Evolutionary conservation across 345 rosid species (phyloP), one percentile per base, ranked within the genome.

Genomic region (Eutrema yunnanense): DNA sequence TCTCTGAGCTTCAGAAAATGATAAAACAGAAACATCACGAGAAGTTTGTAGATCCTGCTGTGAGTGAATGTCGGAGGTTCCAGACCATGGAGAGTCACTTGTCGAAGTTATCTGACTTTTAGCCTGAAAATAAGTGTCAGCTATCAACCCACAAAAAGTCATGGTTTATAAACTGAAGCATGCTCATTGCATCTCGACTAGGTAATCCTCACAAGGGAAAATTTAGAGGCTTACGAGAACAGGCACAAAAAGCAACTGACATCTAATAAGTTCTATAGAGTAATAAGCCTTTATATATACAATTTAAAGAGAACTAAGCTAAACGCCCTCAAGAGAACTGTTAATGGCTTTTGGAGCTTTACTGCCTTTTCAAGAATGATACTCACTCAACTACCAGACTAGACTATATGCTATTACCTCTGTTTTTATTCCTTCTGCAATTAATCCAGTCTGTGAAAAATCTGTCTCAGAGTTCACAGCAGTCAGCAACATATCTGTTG

Each of bases 1-100:
- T 64, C 93, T 86, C 73, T 94, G 99, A 71, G 92, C 92, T 81
- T 92, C 99, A 69, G 92, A 64, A 73, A 82, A 51, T 65, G 96
- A 82, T 66, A 89, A 46, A 66, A 78, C 75, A 55, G 96, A 82
- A 74, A 73, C 73, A 72, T 84, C 82, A 63, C 72, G 81, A 49
- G 70, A 67, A 36, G 78, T 60, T 64, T 76, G 91, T 61, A 81
- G 64, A 80, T 51, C 81, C 75, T 73, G 83, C 41, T 41, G 48
- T 32, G 82, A 68, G 65, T 78, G 84, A 80, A 49, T 77, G 76
- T 83, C 91, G 53, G 83, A 77, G 64, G 73, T 79, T 73, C 71
- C 86, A 75, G 86, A 69, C 70, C 73, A 86, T 26, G 82, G 83
- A 71, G 85, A 81, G 57, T 81, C 86, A 79, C 84, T 84, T 60